Evolutionary conservation across 768 basidiomycete genomes (phyloP).

Genomic region (Auricularia sp.): DNA sequence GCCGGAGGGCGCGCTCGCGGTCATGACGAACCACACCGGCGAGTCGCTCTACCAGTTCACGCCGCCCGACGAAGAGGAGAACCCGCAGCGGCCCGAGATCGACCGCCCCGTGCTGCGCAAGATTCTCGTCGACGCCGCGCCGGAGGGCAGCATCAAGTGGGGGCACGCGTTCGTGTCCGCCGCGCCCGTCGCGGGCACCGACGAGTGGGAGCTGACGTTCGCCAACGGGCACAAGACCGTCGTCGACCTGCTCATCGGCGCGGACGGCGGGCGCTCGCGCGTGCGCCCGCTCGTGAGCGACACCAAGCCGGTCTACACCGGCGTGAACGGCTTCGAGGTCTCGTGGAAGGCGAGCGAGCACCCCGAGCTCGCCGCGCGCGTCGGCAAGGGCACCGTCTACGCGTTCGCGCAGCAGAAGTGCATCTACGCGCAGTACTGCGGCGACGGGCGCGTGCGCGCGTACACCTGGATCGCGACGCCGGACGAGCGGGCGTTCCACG

Average conservation of each 20-base stretch:
- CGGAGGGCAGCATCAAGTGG: conserved; percentile 7
- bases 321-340: conserved; percentile 16
- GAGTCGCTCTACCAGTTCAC: neutral
- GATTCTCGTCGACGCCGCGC: conserved; percentile 10
- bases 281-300: conserved; percentile 24
- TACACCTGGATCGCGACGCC: conserved; percentile 8
- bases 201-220: neutral
- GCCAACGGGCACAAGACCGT: neutral
- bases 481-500: neutral
- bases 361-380: conserved; percentile 15
- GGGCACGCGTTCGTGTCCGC: neutral
- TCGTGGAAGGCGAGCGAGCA: conserved; percentile 10
- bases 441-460: conserved; percentile 16
- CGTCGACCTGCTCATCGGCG: conserved; percentile 23
- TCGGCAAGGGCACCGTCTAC: conserved; percentile 22
- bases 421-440: conserved; percentile 24
- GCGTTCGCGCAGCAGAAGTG: conserved; percentile 16
- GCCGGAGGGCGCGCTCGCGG: conserved; percentile 12
- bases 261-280: conserved; percentile 32
- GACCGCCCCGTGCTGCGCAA: conserved; percentile 2
- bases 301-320: conserved; percentile 23
- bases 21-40: conserved; percentile 3
- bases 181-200: neutral
- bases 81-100: neutral
- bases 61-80: neutral